phyloP scores from a whole-genome alignment of 305 asterid species.

The Lippia alba region DNA sequence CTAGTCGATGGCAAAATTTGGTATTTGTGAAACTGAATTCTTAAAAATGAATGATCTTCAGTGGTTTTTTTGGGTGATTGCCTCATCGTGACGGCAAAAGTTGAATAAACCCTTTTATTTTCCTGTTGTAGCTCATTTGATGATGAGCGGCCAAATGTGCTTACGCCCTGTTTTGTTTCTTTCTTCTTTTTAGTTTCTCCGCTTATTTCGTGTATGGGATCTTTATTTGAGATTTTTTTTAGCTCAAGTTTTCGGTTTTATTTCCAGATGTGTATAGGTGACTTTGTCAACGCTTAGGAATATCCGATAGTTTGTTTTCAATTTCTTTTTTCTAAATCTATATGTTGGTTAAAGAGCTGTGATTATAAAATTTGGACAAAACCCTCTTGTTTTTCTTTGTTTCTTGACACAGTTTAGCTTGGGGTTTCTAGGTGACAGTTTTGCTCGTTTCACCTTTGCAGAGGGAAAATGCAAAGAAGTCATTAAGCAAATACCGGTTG shows the following conservation, averaged over 20 bases:
- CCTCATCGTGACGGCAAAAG: slow-evolving; percentile 30
- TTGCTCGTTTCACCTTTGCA: slow-evolving; percentile 18
- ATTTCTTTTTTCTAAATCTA: neutral
- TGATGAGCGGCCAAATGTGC: neutral
- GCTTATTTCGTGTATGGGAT: neutral
- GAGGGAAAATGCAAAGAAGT: slow-evolving; percentile 38
- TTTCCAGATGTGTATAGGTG: slow-evolving; percentile 1
- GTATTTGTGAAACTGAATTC: neutral
- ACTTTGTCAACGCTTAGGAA: slow-evolving; percentile 1
- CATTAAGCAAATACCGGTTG: slow-evolving; percentile 27
- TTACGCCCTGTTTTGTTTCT: neutral
- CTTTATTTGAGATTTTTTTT: slow-evolving; percentile 13
- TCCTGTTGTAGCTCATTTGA: slow-evolving; percentile 9
- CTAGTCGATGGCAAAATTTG: slow-evolving; percentile 18
- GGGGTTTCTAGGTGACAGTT: slow-evolving; percentile 3
- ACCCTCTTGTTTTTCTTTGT: neutral
- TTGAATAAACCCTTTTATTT: slow-evolving; percentile 19
- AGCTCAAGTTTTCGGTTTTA: slow-evolving; percentile 23
- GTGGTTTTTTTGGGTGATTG: neutral
- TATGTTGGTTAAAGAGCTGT: neutral
- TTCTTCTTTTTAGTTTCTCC: too few species aligned
- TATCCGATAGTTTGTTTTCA: neutral
- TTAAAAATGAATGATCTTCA: neutral
- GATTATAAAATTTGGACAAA: neutral
- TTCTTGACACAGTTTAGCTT: neutral